Evolutionary conservation across 2,329 filamentous ascomycete species (phyloP).

Genomic region (Phoma sp.): DNA sequence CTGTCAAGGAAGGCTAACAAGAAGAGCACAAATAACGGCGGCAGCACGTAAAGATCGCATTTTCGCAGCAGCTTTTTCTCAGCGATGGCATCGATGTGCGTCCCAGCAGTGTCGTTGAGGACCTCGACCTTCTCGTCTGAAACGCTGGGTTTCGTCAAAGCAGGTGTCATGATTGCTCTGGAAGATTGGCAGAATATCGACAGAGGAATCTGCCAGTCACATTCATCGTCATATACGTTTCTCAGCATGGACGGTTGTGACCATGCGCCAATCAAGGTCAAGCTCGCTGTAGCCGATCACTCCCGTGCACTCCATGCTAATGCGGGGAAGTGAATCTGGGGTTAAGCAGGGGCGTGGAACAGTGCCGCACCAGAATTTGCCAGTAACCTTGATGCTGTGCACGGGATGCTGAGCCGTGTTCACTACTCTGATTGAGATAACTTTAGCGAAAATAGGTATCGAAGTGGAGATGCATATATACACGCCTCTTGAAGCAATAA

Average conservation of each 20-base stretch:
- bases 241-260: neutral
- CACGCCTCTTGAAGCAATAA: neutral
- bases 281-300: neutral
- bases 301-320: conserved; percentile 11
- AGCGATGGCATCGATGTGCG: conserved; percentile 41
- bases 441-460: neutral
- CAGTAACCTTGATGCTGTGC: neutral
- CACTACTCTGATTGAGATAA: neutral
- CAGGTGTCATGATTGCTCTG: conserved; percentile 22
- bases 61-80: conserved; percentile 58
- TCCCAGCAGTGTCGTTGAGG: conserved; percentile 34
- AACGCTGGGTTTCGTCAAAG: conserved; percentile 6
- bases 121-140: conserved; percentile 32
- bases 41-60: conserved; percentile 56
- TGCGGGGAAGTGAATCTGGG: conserved; percentile 10
- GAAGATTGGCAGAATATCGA: neutral
- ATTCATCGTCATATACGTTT: neutral
- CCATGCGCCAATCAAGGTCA: conserved; percentile 1
- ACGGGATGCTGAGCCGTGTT: neutral
- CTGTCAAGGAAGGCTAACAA: conserved; percentile 42
- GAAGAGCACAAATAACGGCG: conserved; percentile 54
- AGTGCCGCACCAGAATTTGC: conserved; percentile 6
- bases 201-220: neutral
- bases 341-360: neutral
- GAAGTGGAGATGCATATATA: neutral